These are phyloP conservation scores for Aeminium ludgeri DNA, from an alignment of 495 filamentous ascomycete species.

Conservation along the genomic window DNA sequence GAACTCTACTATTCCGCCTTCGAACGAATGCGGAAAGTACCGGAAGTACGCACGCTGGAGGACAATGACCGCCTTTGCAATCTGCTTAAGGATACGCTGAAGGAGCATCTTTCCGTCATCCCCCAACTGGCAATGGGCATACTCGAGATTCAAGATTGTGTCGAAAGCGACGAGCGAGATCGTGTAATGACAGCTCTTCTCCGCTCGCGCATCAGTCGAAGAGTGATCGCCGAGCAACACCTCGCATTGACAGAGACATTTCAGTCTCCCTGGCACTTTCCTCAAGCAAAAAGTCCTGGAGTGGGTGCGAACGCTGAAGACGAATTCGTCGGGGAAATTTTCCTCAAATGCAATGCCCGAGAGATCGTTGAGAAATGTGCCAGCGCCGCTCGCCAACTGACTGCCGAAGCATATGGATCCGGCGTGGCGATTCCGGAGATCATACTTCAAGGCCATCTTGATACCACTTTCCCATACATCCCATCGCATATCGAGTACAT, in stretches of 20 bases:
- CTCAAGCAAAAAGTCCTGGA: constrained; percentile 42
- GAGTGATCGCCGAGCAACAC: constrained; percentile 96
- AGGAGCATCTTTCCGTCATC: constrained; percentile 83
- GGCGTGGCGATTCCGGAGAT: constrained; percentile 59
- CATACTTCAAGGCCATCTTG: constrained; percentile 66
- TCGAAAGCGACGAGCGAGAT: constrained; percentile 65
- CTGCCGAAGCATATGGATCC: constrained; percentile 51
- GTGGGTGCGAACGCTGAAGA: constrained; percentile 36
- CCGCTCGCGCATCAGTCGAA: constrained; percentile 82
- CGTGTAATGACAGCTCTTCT: constrained; percentile 89
- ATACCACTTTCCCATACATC: constrained; percentile 91
- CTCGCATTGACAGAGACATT: constrained; percentile 94
- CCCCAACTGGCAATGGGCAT: constrained; percentile 89
- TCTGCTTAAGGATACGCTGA: constrained; percentile 57
- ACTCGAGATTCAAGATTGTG: constrained; percentile 64
- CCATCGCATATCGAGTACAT: constrained; percentile 94
- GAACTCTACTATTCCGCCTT: constrained; percentile 94
- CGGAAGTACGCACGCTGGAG: constrained; percentile 66
- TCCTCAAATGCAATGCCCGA: constrained; percentile 81
- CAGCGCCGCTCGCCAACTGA: constrained; percentile 49
- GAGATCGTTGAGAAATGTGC: constrained; percentile 78
- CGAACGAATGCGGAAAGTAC: constrained; percentile 66
- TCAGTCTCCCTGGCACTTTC: constrained; percentile 81
- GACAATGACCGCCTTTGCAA: constrained; percentile 87
- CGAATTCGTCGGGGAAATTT: constrained; percentile 90